Conservation (phyloP, 176 grass and related monocot genomes). For the Thinopyrum elongatum region DNA sequence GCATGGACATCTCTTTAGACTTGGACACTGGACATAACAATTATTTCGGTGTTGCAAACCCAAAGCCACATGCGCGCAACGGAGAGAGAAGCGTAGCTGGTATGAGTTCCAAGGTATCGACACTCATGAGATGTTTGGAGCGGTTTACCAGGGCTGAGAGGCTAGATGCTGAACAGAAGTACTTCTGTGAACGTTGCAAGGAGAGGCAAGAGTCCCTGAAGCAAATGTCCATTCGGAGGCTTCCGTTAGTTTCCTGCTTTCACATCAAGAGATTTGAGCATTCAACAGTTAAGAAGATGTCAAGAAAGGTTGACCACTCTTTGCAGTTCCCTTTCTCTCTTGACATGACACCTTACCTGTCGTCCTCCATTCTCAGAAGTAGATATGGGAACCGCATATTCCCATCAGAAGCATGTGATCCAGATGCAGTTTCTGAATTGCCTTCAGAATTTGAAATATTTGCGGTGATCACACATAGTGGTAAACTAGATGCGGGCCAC, state of each 20-base stretch:
- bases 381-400: conserved; percentile 88
- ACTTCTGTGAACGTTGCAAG: conserved; percentile 88
- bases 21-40: conserved; percentile 50
- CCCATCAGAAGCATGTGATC: conserved; percentile 58
- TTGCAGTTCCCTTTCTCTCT: conserved; percentile 93
- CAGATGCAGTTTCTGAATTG: conserved; percentile 49
- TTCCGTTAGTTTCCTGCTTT: conserved; percentile 90
- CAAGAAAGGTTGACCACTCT: conserved; percentile 82
- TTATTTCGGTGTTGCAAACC: conserved; percentile 28
- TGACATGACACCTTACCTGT: conserved; percentile 87
- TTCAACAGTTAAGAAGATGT: conserved; percentile 73
- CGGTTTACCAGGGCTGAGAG: conserved; percentile 94
- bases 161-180: conserved; percentile 89
- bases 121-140: conserved; percentile 90
- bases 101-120: conserved; percentile 45
- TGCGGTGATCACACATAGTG: conserved; percentile 82
- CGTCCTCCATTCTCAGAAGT: conserved; percentile 84
- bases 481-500: conserved; percentile 86
- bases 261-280: conserved; percentile 98
- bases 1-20: conserved; percentile 90
- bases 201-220: conserved; percentile 94
- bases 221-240: conserved; percentile 98
- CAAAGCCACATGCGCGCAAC: conserved; percentile 51
- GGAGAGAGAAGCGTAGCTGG: conserved; percentile 43
- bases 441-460: conserved; percentile 91